A percentile compares a stretch with the other conserved stretches of the same genome.
Conservation (phyloP, 2,329 filamentous ascomycete species). For the Neurospora sp. region DNA sequence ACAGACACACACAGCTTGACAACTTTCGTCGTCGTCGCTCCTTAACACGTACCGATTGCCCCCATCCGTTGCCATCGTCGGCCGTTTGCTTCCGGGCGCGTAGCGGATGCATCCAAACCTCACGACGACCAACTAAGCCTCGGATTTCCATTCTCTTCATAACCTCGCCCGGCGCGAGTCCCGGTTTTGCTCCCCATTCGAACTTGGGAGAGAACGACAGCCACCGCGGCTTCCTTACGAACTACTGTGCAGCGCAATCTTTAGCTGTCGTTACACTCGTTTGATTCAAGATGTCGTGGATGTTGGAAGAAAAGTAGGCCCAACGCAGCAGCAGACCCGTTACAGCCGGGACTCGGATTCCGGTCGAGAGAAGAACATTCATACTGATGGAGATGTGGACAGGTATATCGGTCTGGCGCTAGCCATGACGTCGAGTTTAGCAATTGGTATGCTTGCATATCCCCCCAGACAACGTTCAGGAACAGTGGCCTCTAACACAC, state of each 20-base stretch:
- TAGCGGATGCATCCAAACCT: slow-evolving; percentile 11
- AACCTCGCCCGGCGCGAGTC: slow-evolving; percentile 19
- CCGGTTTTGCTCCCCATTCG: neutral
- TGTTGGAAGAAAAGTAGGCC: slow-evolving; percentile 37
- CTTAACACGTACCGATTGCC: neutral
- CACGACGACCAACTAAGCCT: neutral
- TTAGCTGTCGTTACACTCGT: slow-evolving; percentile 14
- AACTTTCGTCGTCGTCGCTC: neutral
- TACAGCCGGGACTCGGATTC: neutral
- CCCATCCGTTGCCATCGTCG: neutral
- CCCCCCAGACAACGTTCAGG: neutral
- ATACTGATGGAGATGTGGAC: slow-evolving; percentile 23
- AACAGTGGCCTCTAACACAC: neutral
- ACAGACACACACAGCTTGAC: neutral
- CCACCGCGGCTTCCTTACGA: neutral
- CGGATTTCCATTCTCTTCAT: slow-evolving; percentile 4
- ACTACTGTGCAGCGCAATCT: slow-evolving; percentile 10
- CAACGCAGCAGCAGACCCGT: slow-evolving; percentile 4
- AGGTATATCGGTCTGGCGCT: slow-evolving; percentile 70
- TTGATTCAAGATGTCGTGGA: slow-evolving; percentile 22
- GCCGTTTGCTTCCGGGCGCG: neutral
- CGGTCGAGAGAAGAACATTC: slow-evolving; percentile 6
- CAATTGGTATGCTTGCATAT: slow-evolving; percentile 51
- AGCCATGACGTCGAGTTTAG: slow-evolving; percentile 64
- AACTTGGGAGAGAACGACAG: neutral